A percentile compares a stretch with the other conserved stretches of the same genome.
Conservation (phyloP, 2,329 filamentous ascomycete genomes). For the Clonostachys rhizophaga region DNA sequence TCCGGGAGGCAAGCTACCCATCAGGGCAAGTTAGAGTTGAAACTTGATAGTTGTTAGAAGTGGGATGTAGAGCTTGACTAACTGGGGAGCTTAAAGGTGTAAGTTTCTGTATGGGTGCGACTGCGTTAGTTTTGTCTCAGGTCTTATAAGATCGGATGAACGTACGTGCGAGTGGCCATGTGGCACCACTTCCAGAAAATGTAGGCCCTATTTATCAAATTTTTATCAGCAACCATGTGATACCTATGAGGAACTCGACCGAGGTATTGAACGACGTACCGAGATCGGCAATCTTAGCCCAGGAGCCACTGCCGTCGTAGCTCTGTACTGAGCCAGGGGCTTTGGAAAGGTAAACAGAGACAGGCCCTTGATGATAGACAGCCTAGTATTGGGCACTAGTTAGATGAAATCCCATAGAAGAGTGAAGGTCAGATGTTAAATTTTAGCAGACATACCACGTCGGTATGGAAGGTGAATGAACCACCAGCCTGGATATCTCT, state of each 20-base stretch:
- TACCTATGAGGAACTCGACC: not conserved
- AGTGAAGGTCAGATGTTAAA: not conserved
- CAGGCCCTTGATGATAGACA: slow-evolving; percentile 31
- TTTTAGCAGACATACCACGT: slow-evolving; percentile 14
- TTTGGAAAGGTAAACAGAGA: slow-evolving; percentile 28
- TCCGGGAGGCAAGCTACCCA: slow-evolving; percentile 34
- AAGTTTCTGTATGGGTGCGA: slow-evolving; percentile 13
- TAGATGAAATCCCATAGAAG: not conserved
- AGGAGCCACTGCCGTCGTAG: slow-evolving; percentile 28
- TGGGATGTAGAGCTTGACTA: too few species aligned
- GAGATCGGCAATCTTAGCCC: slow-evolving; percentile 32
- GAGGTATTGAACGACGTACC: slow-evolving; percentile 4
- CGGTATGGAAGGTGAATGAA: slow-evolving; percentile 27
- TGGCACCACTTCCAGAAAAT: slow-evolving; percentile 19
- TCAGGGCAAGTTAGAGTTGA: too few species aligned
- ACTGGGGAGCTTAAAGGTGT: slow-evolving; percentile 35
- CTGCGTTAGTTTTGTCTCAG: not conserved
- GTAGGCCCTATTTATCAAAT: slow-evolving; percentile 14
- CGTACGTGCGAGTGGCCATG: slow-evolving; percentile 22
- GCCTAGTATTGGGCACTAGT: slow-evolving; percentile 9
- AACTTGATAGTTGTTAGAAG: too few species aligned
- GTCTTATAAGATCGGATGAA: not conserved
- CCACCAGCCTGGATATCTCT: slow-evolving; percentile 22
- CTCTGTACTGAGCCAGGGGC: slow-evolving; percentile 22
- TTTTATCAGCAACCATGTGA: not conserved